Evolutionary conservation across 2,329 filamentous ascomycete genomes (phyloP).

Genomic region (Scedosporium boydii): DNA sequence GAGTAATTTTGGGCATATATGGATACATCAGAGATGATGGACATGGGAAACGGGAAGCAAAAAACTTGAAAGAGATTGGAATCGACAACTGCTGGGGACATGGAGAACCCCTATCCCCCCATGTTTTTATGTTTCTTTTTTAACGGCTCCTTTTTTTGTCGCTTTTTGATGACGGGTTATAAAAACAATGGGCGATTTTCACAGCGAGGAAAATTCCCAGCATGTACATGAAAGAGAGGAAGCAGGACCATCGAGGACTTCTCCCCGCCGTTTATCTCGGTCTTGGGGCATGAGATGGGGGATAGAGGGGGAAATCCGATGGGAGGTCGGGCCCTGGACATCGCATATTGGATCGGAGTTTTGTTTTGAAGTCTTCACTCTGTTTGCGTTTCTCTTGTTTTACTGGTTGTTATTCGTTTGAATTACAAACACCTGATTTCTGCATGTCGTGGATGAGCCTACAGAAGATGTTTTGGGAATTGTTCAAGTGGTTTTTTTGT

Average conservation of each 20-base stretch:
- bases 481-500: not conserved
- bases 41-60: slow-evolving; percentile 1
- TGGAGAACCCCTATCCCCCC: not conserved
- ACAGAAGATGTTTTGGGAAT: not conserved
- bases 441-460: not conserved
- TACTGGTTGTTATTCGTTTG: not conserved
- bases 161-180: not conserved
- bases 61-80: not conserved
- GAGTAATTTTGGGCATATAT: not conserved
- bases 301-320: not conserved
- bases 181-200: not conserved
- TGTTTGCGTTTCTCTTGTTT: not conserved
- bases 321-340: not conserved
- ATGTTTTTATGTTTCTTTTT: not conserved
- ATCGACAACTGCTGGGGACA: not conserved
- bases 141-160: not conserved
- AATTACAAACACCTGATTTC: not conserved
- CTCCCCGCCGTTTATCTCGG: not conserved
- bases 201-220: not conserved
- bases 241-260: not conserved
- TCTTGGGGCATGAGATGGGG: not conserved
- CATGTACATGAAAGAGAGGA: not conserved
- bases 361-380: not conserved
- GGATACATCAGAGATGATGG: not conserved
- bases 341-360: slow-evolving; percentile 4